These are phyloP conservation scores for Thielaviopsis ethacetica DNA, from an alignment of 2,329 filamentous ascomycete genomes.

Conservation along the genomic window DNA sequence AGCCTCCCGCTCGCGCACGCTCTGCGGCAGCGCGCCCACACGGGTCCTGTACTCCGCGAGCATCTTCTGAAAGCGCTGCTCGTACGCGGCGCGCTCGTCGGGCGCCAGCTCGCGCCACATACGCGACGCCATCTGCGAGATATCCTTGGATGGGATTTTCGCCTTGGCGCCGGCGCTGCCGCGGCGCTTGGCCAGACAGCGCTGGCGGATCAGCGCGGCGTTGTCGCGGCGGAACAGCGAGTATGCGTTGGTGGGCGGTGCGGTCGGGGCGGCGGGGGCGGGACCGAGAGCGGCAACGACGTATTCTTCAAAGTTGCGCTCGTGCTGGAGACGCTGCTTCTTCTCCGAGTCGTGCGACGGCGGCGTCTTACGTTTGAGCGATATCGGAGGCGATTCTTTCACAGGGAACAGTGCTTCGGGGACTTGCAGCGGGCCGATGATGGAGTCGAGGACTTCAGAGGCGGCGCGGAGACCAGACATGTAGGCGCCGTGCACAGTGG, in stretches of 20 bases:
- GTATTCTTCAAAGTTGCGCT: constrained; percentile 34
- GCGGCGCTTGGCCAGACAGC: constrained; percentile 34
- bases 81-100: constrained; percentile 55
- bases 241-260: constrained; percentile 70
- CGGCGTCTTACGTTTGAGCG: constrained; percentile 39
- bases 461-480: constrained; percentile 82
- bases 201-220: constrained; percentile 43
- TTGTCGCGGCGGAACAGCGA: constrained; percentile 72
- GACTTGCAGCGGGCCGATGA: constrained; percentile 68
- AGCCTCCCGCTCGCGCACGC: constrained; percentile 55
- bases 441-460: constrained; percentile 63
- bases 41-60: constrained; percentile 40
- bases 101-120: constrained; percentile 85
- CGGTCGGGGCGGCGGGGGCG: constrained; percentile 53
- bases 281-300: constrained; percentile 49
- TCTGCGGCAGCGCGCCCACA: constrained; percentile 12
- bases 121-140: constrained; percentile 49
- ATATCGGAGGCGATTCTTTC: constrained; percentile 30
- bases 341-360: constrained; percentile 14
- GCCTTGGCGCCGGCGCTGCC: neutral
- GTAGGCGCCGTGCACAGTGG: constrained; percentile 93
- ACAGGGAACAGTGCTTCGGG: constrained; percentile 58
- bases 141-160: constrained; percentile 10
- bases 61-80: constrained; percentile 43
- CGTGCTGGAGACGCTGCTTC: constrained; percentile 39